Evolutionary conservation across 441 rosid species (phyloP).

Genomic region (Bruguiera hainesii): DNA sequence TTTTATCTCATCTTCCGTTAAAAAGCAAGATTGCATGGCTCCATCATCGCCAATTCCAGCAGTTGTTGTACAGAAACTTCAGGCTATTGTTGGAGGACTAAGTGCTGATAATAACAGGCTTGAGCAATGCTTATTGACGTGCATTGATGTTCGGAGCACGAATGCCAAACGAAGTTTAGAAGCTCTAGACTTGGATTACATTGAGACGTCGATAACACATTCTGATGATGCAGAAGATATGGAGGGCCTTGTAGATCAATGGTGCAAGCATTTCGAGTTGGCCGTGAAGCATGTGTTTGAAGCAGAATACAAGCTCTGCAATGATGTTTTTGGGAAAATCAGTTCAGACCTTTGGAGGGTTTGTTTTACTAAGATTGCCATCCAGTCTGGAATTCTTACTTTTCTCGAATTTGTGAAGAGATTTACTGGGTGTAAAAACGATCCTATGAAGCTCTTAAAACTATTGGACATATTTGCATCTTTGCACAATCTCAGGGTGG

Average conservation of each 20-base stretch:
- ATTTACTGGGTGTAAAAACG: conserved; percentile 51
- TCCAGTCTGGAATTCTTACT: conserved; percentile 40
- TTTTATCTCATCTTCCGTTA: conserved; percentile 13
- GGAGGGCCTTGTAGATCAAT: conserved; percentile 38
- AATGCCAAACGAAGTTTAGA: conserved; percentile 33
- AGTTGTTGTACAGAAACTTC: conserved; percentile 36
- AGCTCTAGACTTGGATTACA: conserved; percentile 43
- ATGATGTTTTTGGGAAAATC: conserved; percentile 33
- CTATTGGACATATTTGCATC: conserved; percentile 58
- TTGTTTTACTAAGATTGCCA: conserved; percentile 57
- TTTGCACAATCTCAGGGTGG: conserved; percentile 51
- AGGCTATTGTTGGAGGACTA: conserved; percentile 41
- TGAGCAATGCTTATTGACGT: conserved; percentile 32
- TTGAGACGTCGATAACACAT: conserved; percentile 37
- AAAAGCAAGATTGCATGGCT: conserved; percentile 16
- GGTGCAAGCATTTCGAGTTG: conserved; percentile 54
- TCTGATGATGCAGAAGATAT: conserved; percentile 40
- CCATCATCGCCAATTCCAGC: conserved; percentile 20
- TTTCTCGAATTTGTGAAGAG: conserved; percentile 61
- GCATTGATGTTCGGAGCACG: conserved; percentile 38
- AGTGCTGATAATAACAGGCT: conserved; percentile 30
- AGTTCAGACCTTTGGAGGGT: conserved; percentile 27
- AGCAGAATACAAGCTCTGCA: conserved; percentile 53
- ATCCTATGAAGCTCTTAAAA: conserved; percentile 59
- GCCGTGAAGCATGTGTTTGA: conserved; percentile 45